These are phyloP conservation scores for Colletotrichum noveboracense DNA, from an alignment of 2,329 filamentous ascomycete species.

Conservation along the genomic window DNA sequence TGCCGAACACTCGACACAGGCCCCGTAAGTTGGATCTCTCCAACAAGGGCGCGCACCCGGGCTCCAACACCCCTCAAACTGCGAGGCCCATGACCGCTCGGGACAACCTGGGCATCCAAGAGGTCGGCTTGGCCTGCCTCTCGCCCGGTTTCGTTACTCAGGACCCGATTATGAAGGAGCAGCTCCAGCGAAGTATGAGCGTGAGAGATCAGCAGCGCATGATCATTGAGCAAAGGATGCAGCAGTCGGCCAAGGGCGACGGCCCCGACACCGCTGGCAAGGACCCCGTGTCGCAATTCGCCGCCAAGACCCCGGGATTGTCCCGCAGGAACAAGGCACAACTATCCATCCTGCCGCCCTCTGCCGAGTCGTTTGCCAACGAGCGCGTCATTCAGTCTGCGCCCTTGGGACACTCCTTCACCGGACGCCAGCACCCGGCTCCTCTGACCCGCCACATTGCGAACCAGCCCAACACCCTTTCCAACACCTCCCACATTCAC, in stretches of 20 bases:
- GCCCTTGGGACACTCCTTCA: constrained; percentile 93
- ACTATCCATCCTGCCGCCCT: constrained; percentile 92
- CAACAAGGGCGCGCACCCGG: constrained; percentile 56
- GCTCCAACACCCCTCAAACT: constrained; percentile 60
- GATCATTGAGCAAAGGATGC: constrained; percentile 90
- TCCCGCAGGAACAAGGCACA: constrained; percentile 81
- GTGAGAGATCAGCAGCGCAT: constrained; percentile 93
- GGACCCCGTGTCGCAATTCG: constrained; percentile 51
- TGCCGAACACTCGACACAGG: constrained; percentile 73
- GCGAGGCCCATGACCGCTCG: constrained; percentile 80
- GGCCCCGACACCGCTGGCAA: constrained; percentile 61
- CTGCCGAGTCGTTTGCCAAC: constrained; percentile 88
- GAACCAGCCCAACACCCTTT: constrained; percentile 83
- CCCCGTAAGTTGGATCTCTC: constrained; percentile 81
- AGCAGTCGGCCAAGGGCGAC: constrained; percentile 82
- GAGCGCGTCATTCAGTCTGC: constrained; percentile 97
- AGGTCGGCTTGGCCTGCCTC: constrained; percentile 91
- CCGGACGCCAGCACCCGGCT: constrained; percentile 81
- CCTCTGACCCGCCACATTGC: constrained; percentile 78
- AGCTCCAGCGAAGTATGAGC: constrained; percentile 90
- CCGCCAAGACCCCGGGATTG: constrained; percentile 75
- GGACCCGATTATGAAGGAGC: constrained; percentile 95
- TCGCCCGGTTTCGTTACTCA: constrained; percentile 96
- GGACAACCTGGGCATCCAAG: constrained; percentile 83
- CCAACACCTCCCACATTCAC: constrained; percentile 88